These are phyloP conservation scores for Plicaturopsis crispa DNA, from an alignment of 768 basidiomycete genomes.

Conservation along the genomic window DNA sequence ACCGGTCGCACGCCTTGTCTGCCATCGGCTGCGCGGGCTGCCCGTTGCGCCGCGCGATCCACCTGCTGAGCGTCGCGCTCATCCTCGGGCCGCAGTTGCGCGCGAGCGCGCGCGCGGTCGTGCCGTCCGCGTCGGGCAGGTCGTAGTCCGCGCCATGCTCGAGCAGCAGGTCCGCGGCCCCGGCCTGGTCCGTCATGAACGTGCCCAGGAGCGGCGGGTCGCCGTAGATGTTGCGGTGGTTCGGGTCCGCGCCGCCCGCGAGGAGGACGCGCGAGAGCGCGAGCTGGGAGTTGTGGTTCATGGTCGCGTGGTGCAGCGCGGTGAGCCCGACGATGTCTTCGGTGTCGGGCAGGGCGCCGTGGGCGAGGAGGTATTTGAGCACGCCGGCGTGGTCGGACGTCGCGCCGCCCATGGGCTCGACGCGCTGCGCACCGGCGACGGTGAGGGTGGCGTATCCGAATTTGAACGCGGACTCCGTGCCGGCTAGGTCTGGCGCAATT, in stretches of 20 bases:
- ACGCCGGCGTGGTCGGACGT: slow-evolving; percentile 1
- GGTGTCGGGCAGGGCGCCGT: slow-evolving; percentile 30
- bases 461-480: slow-evolving; percentile 34
- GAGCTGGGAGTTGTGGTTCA: not conserved
- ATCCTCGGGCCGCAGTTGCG: slow-evolving; percentile 30
- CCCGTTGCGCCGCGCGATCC: slow-evolving; percentile 39
- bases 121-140: slow-evolving; percentile 18
- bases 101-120: slow-evolving; percentile 17
- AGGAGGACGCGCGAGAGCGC: slow-evolving; percentile 6
- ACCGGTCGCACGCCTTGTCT: slow-evolving; percentile 39
- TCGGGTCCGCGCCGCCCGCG: slow-evolving; percentile 7
- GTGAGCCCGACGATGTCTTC: slow-evolving; percentile 42
- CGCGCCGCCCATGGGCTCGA: slow-evolving; percentile 7
- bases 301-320: slow-evolving; percentile 34
- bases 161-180: slow-evolving; percentile 6
- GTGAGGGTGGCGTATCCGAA: slow-evolving; percentile 34
- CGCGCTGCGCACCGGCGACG: slow-evolving; percentile 33
- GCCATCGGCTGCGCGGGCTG: slow-evolving; percentile 31
- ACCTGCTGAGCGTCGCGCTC: slow-evolving; percentile 34
- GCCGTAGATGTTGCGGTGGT: slow-evolving; percentile 5
- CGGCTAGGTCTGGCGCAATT: slow-evolving; percentile 26
- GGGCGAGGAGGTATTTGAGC: slow-evolving; percentile 27
- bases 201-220: not conserved
- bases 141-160: slow-evolving; percentile 7
- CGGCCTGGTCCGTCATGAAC: slow-evolving; percentile 1